Base-by-base conservation (phyloP, 148 eudicot genomes). In the Diospyros kaki region DNA sequence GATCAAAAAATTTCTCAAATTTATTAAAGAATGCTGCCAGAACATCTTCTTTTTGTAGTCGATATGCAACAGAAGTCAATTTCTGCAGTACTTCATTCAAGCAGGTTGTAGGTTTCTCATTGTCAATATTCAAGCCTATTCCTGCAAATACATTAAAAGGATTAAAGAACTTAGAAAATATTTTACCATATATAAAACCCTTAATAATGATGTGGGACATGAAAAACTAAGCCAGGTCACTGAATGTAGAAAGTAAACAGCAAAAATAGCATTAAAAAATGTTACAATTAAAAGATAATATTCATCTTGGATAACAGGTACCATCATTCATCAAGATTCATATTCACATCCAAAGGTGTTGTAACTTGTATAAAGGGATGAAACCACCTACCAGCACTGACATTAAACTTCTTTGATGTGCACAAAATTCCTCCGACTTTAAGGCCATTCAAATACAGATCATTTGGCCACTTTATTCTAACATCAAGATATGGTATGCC, bases 401-500 rank as follows among this genome's bases (percentile, higher is more conserved):
- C 79, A 83, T 93, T 87, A 78, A 95, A 95, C 83, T 88, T 95
- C 85, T 89, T 88, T 63, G 96, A 83, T 71, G 99, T 95, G 89
- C 94, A 92, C 76, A 95, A 81, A 74, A 95, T 76, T 70, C 99
- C 99, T 83, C 97, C 99, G 76, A 95, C 88, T 86, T 95, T 95
- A 48, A 92, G 86, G 73, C 90, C 99, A 80, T 91, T 84, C 59
- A 95, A 75, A 84, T 88, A 95, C 46, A 95, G 89, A 81, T 95
- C 99, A 81, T 93, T 95, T 42, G 97, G 99, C 98, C 98, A 95
- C 84, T 95, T 95, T 82, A 95, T 89, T 83, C 82, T 88, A 66
- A 91, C 89, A 81, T 90, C 90, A 61, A 95, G 91, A 81, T 72
- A 83, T 28, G 96, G 99, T 46, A 90, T 41, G 58, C 91, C 94